Percentiles rank a stretch among this genome's conserved stretches.
These are phyloP conservation scores for Primulina tabacum DNA, from an alignment of 257 asterid species.

Conservation along the genomic window DNA sequence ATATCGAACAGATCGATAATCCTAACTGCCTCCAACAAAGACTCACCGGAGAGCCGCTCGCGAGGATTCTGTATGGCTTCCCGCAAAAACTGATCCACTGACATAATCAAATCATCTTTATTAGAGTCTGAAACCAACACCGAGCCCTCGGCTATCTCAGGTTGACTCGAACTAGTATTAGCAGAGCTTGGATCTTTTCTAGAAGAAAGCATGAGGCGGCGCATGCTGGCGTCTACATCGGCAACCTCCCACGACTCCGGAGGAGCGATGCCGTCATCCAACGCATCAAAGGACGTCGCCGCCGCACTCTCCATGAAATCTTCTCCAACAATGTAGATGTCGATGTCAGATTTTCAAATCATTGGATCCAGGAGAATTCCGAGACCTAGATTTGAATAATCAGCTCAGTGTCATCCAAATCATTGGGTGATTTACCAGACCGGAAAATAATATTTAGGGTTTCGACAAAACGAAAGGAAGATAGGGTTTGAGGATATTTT, in stretches of 20 bases:
- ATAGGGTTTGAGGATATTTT: slow-evolving; percentile 68
- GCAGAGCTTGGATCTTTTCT: slow-evolving; percentile 38
- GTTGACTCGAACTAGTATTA: slow-evolving; percentile 27
- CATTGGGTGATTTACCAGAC: slow-evolving; percentile 21
- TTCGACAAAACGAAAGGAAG: slow-evolving; percentile 29
- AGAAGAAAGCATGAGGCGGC: slow-evolving; percentile 71
- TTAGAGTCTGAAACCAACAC: slow-evolving; percentile 26
- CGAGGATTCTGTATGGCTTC: slow-evolving; percentile 99
- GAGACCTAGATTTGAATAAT: slow-evolving; percentile 29
- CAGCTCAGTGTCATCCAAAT: slow-evolving; percentile 39
- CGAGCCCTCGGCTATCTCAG: slow-evolving; percentile 41
- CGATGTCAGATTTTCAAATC: slow-evolving; percentile 29
- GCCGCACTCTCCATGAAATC: slow-evolving; percentile 68
- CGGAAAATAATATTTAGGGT: slow-evolving; percentile 34
- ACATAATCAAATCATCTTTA: slow-evolving; percentile 55
- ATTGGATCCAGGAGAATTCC: slow-evolving; percentile 46
- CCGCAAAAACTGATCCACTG: slow-evolving; percentile 91
- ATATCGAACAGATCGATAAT: background rate
- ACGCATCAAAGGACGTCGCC: slow-evolving; percentile 47
- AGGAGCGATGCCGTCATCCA: slow-evolving; percentile 56
- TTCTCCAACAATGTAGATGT: slow-evolving; percentile 31
- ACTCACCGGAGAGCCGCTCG: slow-evolving; percentile 91
- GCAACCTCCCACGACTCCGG: slow-evolving; percentile 99
- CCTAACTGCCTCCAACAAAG: background rate
- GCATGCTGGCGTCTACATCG: slow-evolving; percentile 85